A percentile compares a stretch with the other conserved stretches of the same genome.
Conservation (phyloP, 352 stramenopile genomes). For the Globisporangium irregulare region DNA sequence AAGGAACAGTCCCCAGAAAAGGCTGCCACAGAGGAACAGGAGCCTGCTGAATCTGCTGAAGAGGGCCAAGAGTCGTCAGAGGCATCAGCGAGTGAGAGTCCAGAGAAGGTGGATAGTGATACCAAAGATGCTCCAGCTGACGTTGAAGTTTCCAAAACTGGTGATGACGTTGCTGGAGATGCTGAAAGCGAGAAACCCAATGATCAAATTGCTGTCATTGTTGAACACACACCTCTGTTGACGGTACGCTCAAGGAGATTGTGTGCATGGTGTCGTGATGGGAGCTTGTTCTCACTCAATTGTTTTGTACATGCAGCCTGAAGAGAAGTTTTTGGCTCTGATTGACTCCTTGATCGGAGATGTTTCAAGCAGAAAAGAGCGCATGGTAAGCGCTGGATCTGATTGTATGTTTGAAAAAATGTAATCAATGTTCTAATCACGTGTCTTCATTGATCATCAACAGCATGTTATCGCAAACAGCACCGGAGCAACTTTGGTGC, state of each 20-base stretch:
- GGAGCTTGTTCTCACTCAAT: background rate
- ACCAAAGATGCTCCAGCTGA: background rate
- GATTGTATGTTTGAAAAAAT: background rate
- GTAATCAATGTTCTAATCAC: background rate
- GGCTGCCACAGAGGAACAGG: background rate
- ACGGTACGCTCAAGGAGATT: constrained; percentile 10
- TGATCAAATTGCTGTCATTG: background rate
- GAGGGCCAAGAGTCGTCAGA: constrained; percentile 3
- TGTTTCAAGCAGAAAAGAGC: constrained; percentile 53
- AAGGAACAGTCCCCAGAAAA: background rate
- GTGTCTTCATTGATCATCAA: constrained; percentile 6
- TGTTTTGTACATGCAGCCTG: constrained; percentile 25
- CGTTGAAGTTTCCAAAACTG: background rate
- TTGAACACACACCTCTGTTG: constrained; percentile 2
- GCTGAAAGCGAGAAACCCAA: constrained; percentile 11
- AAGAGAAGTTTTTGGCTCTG: constrained; percentile 56
- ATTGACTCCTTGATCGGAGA: constrained; percentile 60
- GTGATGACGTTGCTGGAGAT: background rate
- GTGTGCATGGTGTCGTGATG: background rate
- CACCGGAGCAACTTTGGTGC: constrained; percentile 68
- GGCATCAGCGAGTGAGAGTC: background rate
- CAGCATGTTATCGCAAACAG: constrained; percentile 64
- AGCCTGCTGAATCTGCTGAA: background rate
- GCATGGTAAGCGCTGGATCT: constrained; percentile 27
- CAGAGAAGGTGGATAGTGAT: background rate